Evolutionary conservation across 1,139 yeast species (phyloP).

Genomic region (Suhomyces atakaporum): DNA sequence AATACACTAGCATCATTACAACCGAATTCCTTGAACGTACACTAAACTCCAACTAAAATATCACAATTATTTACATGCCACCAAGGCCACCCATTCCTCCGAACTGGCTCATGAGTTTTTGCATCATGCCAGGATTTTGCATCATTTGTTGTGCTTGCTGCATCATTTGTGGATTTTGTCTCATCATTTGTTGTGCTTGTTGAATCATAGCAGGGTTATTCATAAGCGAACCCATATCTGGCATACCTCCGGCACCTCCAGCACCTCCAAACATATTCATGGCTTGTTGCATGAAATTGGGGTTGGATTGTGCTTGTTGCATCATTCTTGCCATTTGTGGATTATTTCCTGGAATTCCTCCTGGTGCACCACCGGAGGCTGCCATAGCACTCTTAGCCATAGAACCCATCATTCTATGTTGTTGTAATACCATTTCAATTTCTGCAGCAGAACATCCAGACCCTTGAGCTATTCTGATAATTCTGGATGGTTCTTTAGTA

Average conservation of each 20-base stretch:
- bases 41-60: not conserved
- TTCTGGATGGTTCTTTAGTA: constrained; percentile 78
- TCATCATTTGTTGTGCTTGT: constrained; percentile 57
- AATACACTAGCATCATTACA: not conserved
- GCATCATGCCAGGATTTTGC: constrained; percentile 63
- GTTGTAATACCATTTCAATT: constrained; percentile 89
- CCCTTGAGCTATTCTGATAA: constrained; percentile 92
- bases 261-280: constrained; percentile 45
- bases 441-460: constrained; percentile 92
- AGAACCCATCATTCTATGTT: constrained; percentile 91
- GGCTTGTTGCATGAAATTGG: constrained; percentile 51
- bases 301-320: constrained; percentile 52
- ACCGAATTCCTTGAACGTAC: not conserved
- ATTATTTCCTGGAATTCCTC: constrained; percentile 18
- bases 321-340: constrained; percentile 24
- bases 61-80: constrained; percentile 15
- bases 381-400: constrained; percentile 79
- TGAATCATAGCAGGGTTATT: constrained; percentile 40
- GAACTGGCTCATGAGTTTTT: constrained; percentile 77
- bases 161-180: constrained; percentile 75
- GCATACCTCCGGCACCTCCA: constrained; percentile 46
- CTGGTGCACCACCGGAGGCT: constrained; percentile 42
- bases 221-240: constrained; percentile 37
- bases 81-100: constrained; percentile 35
- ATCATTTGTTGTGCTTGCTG: constrained; percentile 56